Evolutionary conservation across 768 basidiomycete genomes (phyloP).

Genomic region (Candolleomyces efflorescens): DNA sequence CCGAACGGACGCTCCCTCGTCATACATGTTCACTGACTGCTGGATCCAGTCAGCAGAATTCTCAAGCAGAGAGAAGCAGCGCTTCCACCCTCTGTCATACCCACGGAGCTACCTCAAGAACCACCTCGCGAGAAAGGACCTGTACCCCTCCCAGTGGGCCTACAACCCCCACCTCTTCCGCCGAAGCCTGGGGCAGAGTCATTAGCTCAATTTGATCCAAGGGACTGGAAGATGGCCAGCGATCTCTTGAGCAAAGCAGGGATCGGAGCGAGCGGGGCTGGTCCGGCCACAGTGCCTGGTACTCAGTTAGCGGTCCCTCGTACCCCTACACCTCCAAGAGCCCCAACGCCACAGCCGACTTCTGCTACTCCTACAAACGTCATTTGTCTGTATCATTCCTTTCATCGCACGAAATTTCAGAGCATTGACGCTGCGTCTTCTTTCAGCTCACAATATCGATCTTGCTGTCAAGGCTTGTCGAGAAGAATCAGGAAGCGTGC

Average conservation of each 20-base stretch:
- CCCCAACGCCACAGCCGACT: not conserved
- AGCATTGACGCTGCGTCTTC: conserved; percentile 11
- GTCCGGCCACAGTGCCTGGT: not conserved
- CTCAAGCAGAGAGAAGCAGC: conserved; percentile 60
- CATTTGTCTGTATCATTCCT: conserved; percentile 30
- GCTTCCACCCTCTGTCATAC: conserved; percentile 1
- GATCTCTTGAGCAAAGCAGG: not conserved
- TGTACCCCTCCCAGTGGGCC: not conserved
- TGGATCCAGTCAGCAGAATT: conserved; percentile 77
- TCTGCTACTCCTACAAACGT: conserved; percentile 35
- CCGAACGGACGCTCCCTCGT: not conserved
- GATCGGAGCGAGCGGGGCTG: not conserved
- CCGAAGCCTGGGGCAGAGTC: conserved; percentile 2
- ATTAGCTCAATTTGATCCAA: not conserved
- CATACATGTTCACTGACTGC: not conserved
- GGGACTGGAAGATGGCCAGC: not conserved
- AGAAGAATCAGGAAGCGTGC: conserved; percentile 56
- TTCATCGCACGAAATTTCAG: not conserved
- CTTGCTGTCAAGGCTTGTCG: conserved; percentile 71
- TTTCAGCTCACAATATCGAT: conserved; percentile 57
- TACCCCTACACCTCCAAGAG: not conserved
- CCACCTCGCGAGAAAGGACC: not conserved
- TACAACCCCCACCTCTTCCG: conserved; percentile 5
- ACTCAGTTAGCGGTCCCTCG: not conserved
- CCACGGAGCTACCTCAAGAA: not conserved